Conservation (phyloP, 2,329 filamentous ascomycete genomes). For the Pseudogymnoascus sp. region DNA sequence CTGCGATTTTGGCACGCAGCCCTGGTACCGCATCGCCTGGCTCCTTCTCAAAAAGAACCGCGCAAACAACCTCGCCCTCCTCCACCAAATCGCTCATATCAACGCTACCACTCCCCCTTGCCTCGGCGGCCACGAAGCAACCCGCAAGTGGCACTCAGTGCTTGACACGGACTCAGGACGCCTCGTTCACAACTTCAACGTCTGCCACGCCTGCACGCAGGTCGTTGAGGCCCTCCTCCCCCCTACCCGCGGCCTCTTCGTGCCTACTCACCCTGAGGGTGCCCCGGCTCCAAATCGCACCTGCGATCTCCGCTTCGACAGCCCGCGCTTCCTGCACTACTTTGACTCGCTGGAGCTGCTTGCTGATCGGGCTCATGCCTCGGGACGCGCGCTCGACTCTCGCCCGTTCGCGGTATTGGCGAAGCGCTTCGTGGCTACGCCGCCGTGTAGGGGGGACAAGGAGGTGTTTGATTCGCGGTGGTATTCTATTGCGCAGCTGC, state of each 20-base stretch:
- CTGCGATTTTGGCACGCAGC: constrained; percentile 69
- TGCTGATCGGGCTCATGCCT: constrained; percentile 40
- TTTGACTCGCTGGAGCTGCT: constrained; percentile 52
- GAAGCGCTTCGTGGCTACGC: constrained; percentile 15
- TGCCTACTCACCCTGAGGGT: constrained; percentile 33
- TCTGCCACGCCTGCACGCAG: constrained; percentile 66
- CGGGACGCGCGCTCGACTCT: constrained; percentile 18
- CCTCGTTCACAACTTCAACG: constrained; percentile 60
- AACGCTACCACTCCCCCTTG: constrained; percentile 49
- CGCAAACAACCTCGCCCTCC: constrained; percentile 54
- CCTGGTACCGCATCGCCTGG: constrained; percentile 82
- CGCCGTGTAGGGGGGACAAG: constrained; percentile 53
- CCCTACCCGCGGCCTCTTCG: constrained; percentile 58
- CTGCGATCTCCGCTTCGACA: constrained; percentile 61
- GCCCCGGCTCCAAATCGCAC: constrained; percentile 34
- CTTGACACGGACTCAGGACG: constrained; percentile 56
- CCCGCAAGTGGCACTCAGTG: constrained; percentile 68
- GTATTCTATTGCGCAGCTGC: constrained; percentile 69
- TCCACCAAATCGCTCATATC: constrained; percentile 61
- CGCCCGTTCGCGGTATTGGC: constrained; percentile 21
- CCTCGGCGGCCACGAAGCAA: constrained; percentile 44
- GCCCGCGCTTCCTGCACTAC: constrained; percentile 48
- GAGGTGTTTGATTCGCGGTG: constrained; percentile 56
- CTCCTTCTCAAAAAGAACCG: constrained; percentile 66
- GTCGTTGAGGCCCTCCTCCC: constrained; percentile 68